These are phyloP conservation scores for Suhomyces pyralidae DNA, from an alignment of 805 yeast genomes.

Conservation along the genomic window DNA sequence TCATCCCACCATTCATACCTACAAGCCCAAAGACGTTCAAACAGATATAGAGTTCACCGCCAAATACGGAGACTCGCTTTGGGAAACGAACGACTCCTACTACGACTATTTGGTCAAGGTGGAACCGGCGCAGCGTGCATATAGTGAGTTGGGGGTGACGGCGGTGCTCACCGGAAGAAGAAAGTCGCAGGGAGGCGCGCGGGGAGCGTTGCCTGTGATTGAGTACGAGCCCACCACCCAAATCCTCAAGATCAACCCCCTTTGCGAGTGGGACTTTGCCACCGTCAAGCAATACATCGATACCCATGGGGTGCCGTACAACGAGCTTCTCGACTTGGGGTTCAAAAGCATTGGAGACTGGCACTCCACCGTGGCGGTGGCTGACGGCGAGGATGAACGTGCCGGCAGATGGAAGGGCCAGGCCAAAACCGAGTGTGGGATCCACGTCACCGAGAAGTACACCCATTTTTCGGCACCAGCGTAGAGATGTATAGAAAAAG, in stretches of 20 bases:
- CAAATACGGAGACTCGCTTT: conserved; percentile 70
- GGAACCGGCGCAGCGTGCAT: conserved; percentile 88
- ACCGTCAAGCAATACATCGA: conserved; percentile 71
- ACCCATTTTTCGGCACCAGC: conserved; percentile 47
- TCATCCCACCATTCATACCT: conserved; percentile 56
- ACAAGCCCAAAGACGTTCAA: conserved; percentile 57
- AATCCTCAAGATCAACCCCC: conserved; percentile 82
- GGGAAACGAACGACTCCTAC: conserved; percentile 77
- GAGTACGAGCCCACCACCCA: conserved; percentile 72
- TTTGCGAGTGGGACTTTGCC: conserved; percentile 75
- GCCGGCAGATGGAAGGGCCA: conserved; percentile 97
- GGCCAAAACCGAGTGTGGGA: conserved; percentile 92
- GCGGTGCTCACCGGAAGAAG: conserved; percentile 94
- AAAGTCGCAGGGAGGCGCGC: conserved; percentile 82
- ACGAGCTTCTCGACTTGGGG: conserved; percentile 77
- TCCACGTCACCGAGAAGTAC: conserved; percentile 78
- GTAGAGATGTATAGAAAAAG: not conserved
- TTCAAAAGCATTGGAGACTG: conserved; percentile 93
- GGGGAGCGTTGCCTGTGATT: conserved; percentile 66
- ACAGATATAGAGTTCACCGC: conserved; percentile 61
- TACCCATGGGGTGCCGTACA: conserved; percentile 75
- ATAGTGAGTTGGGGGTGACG: conserved; percentile 62
- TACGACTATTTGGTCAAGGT: conserved; percentile 89
- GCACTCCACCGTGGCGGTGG: conserved; percentile 88
- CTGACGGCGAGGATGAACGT: conserved; percentile 91